A percentile compares a stretch with the other conserved stretches of the same genome.
These are phyloP conservation scores for Cryptosporidium baileyi DNA, from an alignment of 169 alveolate genomes.

Conservation along the genomic window DNA sequence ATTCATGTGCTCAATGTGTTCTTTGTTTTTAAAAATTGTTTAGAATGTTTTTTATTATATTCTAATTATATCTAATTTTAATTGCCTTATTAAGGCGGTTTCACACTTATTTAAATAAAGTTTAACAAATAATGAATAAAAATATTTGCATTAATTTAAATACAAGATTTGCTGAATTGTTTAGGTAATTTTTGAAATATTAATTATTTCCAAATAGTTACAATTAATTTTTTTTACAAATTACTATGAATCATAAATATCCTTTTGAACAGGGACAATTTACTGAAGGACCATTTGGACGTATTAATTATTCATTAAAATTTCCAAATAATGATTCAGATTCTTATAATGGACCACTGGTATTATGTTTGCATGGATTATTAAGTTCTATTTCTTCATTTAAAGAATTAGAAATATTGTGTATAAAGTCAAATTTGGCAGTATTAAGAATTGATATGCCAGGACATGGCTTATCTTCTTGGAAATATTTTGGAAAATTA, in stretches of 20 bases:
- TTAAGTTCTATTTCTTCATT: constrained; percentile 15
- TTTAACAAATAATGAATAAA: no score
- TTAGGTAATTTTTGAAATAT: no score
- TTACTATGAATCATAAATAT: background rate
- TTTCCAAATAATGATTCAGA: background rate
- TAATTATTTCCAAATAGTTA: no score
- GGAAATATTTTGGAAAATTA: constrained; percentile 52
- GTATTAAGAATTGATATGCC: constrained; percentile 63
- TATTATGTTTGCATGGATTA: constrained; percentile 53
- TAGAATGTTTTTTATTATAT: no score
- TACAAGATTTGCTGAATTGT: no score
- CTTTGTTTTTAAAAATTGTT: no score
- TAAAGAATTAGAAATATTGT: background rate
- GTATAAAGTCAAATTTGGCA: constrained; percentile 11
- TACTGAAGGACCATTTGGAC: constrained; percentile 51
- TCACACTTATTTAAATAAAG: no score
- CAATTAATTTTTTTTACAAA: background rate
- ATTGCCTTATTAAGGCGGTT: no score
- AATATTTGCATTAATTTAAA: no score
- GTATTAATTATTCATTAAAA: constrained; percentile 35
- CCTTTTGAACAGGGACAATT: constrained; percentile 18
- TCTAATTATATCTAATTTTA: no score
- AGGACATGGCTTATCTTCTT: constrained; percentile 62
- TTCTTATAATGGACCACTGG: constrained; percentile 29
- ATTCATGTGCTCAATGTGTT: no score